These are phyloP conservation scores for Monoraphidium neglectum DNA, from an alignment of 139 green algal species.

Conservation along the genomic window DNA sequence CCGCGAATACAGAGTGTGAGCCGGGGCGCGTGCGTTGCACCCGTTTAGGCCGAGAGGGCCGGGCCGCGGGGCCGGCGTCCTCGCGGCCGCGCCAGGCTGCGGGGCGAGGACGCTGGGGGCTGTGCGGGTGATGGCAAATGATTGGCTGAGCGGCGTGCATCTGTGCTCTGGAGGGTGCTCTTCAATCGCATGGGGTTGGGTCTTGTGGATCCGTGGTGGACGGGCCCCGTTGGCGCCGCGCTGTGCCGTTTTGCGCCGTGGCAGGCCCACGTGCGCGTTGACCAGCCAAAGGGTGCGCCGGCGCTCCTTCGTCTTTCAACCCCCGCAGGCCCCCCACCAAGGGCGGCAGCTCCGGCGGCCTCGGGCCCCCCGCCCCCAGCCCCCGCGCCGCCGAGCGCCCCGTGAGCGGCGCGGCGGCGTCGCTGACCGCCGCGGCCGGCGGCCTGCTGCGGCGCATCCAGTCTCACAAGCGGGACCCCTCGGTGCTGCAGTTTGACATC, in stretches of 20 bases:
- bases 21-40: background rate
- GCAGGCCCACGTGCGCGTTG: background rate
- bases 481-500: conserved; percentile 22
- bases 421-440: background rate
- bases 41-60: background rate
- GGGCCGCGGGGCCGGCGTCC: background rate
- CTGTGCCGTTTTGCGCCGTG: background rate
- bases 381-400: background rate
- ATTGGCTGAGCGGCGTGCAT: background rate
- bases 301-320: too few species aligned
- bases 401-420: background rate
- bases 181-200: too few species aligned
- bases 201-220: background rate
- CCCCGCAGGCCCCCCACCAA: too few species aligned
- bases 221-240: background rate
- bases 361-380: background rate
- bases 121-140: background rate
- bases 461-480: conserved; percentile 11
- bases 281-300: background rate
- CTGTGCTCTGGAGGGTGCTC: background rate
- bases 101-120: conserved; percentile 11
- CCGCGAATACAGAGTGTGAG: background rate
- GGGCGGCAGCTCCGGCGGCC: background rate
- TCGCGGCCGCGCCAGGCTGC: background rate
- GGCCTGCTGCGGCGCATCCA: background rate